Evolutionary conservation across 2,329 filamentous ascomycete species (phyloP).

Genomic region (Aspergillus ruber): DNA sequence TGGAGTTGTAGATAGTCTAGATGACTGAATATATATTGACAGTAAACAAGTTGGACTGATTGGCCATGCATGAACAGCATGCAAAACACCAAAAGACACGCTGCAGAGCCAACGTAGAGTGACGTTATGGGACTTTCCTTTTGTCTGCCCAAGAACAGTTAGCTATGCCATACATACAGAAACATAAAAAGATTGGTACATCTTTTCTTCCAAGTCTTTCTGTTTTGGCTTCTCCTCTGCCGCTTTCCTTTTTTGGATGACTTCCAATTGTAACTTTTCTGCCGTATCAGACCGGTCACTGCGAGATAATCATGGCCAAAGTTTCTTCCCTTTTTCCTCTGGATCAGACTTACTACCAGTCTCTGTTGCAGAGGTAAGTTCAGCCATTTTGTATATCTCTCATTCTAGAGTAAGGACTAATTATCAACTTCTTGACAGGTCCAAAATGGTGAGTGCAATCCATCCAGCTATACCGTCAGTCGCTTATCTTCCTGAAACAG

Average conservation of each 20-base stretch:
- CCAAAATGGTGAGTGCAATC: not conserved
- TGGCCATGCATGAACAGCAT: not conserved
- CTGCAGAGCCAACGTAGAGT: not conserved
- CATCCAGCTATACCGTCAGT: conserved; percentile 1
- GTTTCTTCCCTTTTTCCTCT: conserved; percentile 48
- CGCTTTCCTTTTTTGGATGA: not conserved
- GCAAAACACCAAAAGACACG: not conserved
- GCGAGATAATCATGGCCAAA: conserved; percentile 1
- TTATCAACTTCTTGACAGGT: not conserved
- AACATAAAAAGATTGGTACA: not conserved
- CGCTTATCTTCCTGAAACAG: conserved; percentile 19
- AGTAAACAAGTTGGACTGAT: not conserved
- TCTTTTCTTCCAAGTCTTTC: not conserved
- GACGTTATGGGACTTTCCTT: not conserved
- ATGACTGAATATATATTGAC: not conserved
- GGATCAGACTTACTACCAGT: conserved; percentile 56
- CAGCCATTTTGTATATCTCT: not conserved
- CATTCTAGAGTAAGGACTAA: not conserved
- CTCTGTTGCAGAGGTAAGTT: conserved; percentile 55
- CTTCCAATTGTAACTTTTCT: not conserved
- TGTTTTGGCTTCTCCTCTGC: not conserved
- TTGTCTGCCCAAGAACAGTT: not conserved
- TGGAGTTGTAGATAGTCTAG: not conserved
- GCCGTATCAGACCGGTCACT: not conserved
- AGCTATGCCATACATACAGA: not conserved